These are phyloP conservation scores for Fusarium sp. DNA, from an alignment of 2,329 filamentous ascomycete species.

Conservation along the genomic window DNA sequence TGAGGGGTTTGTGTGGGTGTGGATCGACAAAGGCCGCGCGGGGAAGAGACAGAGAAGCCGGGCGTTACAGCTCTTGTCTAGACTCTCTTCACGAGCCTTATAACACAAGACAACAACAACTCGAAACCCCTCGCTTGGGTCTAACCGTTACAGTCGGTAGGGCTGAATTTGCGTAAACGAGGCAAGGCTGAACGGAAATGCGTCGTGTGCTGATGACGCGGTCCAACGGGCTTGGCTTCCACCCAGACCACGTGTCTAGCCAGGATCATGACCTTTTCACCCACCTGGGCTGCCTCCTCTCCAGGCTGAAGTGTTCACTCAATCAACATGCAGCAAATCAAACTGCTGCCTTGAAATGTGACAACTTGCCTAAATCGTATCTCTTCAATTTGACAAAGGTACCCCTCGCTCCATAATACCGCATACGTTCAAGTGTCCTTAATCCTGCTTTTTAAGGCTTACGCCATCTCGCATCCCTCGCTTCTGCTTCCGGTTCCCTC, in stretches of 20 bases:
- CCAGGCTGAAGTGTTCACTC: not conserved
- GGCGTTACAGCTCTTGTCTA: not conserved
- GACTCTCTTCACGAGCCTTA: not conserved
- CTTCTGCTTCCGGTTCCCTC: not conserved
- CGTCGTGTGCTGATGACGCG: constrained; percentile 35
- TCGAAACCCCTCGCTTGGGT: not conserved
- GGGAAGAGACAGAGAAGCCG: constrained; percentile 16
- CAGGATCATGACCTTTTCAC: not conserved
- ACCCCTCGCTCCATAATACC: not conserved
- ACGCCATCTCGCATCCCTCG: constrained; percentile 19
- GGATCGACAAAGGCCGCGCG: not conserved
- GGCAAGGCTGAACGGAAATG: constrained; percentile 28
- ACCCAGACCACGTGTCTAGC: constrained; percentile 5
- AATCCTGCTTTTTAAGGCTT: constrained; percentile 10
- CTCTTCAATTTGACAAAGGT: not conserved
- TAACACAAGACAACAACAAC: not conserved
- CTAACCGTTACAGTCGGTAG: constrained; percentile 4
- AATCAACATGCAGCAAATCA: not conserved
- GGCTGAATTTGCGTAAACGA: constrained; percentile 20
- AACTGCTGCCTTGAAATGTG: not conserved
- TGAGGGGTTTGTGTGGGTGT: not conserved
- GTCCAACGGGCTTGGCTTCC: constrained; percentile 9
- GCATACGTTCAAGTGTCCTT: not conserved
- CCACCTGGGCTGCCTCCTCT: constrained; percentile 2
- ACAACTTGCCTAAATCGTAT: not conserved